phyloP scores from a whole-genome alignment of 2,329 filamentous ascomycete genomes.

The Alternaria sp. region DNA sequence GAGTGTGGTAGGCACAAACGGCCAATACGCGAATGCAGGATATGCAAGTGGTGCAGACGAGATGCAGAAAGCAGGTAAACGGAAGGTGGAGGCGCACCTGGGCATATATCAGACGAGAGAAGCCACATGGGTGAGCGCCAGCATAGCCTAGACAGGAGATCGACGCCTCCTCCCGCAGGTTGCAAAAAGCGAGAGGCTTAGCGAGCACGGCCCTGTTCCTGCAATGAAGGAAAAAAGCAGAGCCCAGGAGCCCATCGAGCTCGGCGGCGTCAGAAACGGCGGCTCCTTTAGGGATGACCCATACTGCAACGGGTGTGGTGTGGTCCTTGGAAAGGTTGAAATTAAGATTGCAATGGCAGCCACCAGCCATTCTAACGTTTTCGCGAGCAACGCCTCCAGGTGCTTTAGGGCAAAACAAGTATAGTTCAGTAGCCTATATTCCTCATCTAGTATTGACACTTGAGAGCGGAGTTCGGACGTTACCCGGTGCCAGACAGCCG shows the following conservation, averaged over 20 bases:
- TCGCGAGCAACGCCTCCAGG: constrained; percentile 16
- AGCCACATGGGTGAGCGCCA: constrained; percentile 7
- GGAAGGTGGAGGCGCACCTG: constrained; percentile 6
- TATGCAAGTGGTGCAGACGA: constrained; percentile 33
- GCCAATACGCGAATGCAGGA: constrained; percentile 13
- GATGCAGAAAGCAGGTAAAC: constrained; percentile 24
- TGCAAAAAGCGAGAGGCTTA: constrained; percentile 31
- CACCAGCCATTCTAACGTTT: constrained; percentile 17
- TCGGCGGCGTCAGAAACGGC: constrained; percentile 36
- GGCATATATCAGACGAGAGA: constrained; percentile 31
- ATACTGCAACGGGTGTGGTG: constrained; percentile 29
- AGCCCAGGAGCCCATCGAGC: constrained; percentile 11
- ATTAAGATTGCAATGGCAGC: constrained; percentile 41
- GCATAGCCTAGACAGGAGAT: constrained; percentile 26
- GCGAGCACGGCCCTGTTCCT: constrained; percentile 18
- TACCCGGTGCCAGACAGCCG: constrained; percentile 8
- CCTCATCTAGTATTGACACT: constrained; percentile 22
- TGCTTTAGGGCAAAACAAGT: constrained; percentile 16
- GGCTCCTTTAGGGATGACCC: constrained; percentile 25
- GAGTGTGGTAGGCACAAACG: constrained; percentile 25
- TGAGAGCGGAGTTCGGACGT: constrained; percentile 18
- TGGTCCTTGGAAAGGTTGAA: constrained; percentile 14
- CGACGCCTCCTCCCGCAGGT: constrained; percentile 29
- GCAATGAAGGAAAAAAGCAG: constrained; percentile 21
- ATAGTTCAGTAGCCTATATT: constrained; percentile 17